Base-by-base conservation (phyloP, 176 grass and related monocot species). In the Oryza nivara region DNA sequence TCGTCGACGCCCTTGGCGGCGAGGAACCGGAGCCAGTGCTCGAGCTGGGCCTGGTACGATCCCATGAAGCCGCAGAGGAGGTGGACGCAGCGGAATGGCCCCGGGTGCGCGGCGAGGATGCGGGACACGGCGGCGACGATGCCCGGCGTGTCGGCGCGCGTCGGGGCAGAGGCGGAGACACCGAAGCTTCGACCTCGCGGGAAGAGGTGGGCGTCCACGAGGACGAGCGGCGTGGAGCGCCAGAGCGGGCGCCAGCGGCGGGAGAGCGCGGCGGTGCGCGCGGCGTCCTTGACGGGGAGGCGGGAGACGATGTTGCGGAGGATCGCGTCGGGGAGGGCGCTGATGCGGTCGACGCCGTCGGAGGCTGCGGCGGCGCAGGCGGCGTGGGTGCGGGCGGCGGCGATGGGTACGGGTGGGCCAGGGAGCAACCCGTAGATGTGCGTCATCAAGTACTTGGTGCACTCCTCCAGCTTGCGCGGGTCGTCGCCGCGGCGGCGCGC, bases 301-400 rank as follows among this genome's bases (percentile, higher is more conserved):
- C 65, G 36, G 43, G 66, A n/a, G 74, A 70, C 48, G 74, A 85
- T 85, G 63, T 43, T 6, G 64, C 15, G 20, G 5, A 78, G 74
- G 45, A 78, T 34, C 15, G 13, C 9, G 45, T 61, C 35, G 83
- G 83, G 30, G 36, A 85, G 74, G 22, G 0, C 0, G 74, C 83
- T 68, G 32, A 85, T 61, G 65, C 47, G 73, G 65, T 78, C 83
- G 43, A 25, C 12, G 63, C 5, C 13, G 16, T 9, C 23, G 25
- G 19, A 11, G 69, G 41, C 36, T 6, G 36, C 36, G 36, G 35
- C 17, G 46, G 67, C 40, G 65, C 4, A 0, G 36, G 73, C 7
- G 73, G 26, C 8, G 15, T 7, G 26, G 40, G 65, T 0, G 25
- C 26, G 7, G 13, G 41, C 9, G 22, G 58, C 7, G 78, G 25